Base-by-base conservation (phyloP, 2,329 filamentous ascomycete species). In the Pseudogymnoascus sp. region DNA sequence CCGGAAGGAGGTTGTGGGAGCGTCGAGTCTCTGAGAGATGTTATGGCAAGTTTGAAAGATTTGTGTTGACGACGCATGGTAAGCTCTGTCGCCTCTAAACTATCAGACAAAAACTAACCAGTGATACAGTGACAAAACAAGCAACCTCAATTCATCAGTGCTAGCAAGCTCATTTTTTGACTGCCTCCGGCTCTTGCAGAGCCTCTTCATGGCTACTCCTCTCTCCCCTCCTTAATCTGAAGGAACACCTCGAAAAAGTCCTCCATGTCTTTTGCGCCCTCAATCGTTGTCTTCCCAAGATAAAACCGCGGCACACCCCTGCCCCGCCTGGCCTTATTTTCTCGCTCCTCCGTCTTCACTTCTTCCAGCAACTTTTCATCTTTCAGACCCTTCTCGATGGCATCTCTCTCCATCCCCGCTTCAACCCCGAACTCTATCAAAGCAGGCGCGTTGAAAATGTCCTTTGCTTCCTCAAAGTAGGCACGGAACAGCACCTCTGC, bases 111-210 rank as follows among this genome's bases (percentile, higher is more conserved):
- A 50, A 30, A 30, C 28, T 33, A 14, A 18, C 28, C 4, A 12
- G 25, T 20, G 28, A 18, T 12, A 18, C 4, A 53, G 25, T 7
- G 15, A 53, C 15, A 2, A 89, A 72, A 69, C 92, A 92, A 1
- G 80, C 80, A 50, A 6, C 2, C 78, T 76, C 2, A 85, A 79
- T 62, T 91, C 88, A 74, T 91, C 85, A 1, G 89, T 89, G 1
- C 89, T 90, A 28, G 84, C 80, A 30, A 93, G 93, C 72, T 66
- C 86, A 72, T 84, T 87, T 66, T 76, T 77, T 1, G 78, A 85
- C 68, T 92, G 87, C 64, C 94, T 81, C 11, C 84, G 84, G 71
- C 90, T 90, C 89, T 64, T 94, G 90, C 0, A 88, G 88, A 60
- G 75, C 79, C 38, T 92, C 69, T 8, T 75, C 75, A 68, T 80